A percentile compares a stretch with the other conserved stretches of the same genome.
Conservation (phyloP, 176 grass and related monocot species). For the Miscanthus lutarioriparius region DNA sequence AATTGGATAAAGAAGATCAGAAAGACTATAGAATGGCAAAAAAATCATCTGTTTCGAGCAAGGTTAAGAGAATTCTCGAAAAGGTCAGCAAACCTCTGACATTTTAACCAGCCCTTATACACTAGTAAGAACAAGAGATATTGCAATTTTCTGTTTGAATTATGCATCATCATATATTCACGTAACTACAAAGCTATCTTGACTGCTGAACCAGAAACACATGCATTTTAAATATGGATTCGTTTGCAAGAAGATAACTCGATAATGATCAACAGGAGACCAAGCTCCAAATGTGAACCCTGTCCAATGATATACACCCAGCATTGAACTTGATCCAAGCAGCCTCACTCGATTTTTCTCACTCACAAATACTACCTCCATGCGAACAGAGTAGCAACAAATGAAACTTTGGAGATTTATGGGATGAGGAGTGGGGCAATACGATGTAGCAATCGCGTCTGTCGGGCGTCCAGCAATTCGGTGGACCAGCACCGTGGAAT, state of each 20-base stretch:
- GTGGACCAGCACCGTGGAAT: conserved; percentile 38
- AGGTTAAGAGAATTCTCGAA: background rate
- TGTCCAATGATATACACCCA: background rate
- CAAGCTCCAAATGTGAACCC: background rate
- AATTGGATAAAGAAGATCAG: background rate
- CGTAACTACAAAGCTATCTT: too few species aligned
- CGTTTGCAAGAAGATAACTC: background rate
- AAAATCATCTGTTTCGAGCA: background rate
- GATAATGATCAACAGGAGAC: background rate
- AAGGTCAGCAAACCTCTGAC: background rate
- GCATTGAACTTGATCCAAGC: background rate
- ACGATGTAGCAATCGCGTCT: background rate
- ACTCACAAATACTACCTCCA: background rate
- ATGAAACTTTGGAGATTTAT: background rate
- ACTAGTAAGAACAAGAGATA: background rate
- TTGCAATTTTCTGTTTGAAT: background rate
- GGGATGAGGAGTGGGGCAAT: background rate
- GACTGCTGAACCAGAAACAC: too few species aligned
- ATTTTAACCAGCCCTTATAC: background rate
- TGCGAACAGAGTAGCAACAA: background rate
- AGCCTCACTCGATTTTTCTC: background rate
- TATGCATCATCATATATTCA: background rate
- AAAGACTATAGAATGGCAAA: background rate
- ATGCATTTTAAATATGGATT: background rate
- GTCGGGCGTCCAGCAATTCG: conserved; percentile 9